Evolutionary conservation across 2,329 filamentous ascomycete genomes (phyloP).

Genomic region (Arthrobotrys iridis): DNA sequence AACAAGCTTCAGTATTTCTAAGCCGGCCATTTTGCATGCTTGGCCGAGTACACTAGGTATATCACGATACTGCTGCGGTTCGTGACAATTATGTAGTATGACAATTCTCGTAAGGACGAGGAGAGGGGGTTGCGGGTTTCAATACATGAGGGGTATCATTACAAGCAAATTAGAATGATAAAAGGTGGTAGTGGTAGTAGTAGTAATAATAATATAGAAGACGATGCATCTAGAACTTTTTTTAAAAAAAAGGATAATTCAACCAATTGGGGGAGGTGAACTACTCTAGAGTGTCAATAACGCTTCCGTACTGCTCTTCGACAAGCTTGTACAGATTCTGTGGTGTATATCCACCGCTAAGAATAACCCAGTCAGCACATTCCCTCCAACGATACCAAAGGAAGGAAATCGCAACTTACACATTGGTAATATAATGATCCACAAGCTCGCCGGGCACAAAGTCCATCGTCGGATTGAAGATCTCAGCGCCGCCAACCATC

Average conservation of each 20-base stretch:
- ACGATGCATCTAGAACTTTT: too few relatives aligned
- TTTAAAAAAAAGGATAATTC: too few relatives aligned
- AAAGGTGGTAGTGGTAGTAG: too few relatives aligned
- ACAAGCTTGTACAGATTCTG: conserved; percentile 51
- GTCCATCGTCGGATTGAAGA: conserved; percentile 47
- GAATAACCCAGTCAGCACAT: neutral
- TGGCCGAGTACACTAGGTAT: neutral
- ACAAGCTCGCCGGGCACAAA: conserved; percentile 49
- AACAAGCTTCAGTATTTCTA: neutral
- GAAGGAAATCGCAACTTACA: conserved; percentile 31
- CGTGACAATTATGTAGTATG: neutral
- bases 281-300: conserved; percentile 31
- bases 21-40: neutral
- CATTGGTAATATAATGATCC: conserved; percentile 52
- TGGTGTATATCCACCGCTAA: conserved; percentile 50
- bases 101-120: neutral
- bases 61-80: neutral
- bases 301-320: conserved; percentile 48
- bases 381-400: neutral
- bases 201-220: too few relatives aligned
- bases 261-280: too few relatives aligned
- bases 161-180: neutral
- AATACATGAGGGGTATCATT: conserved; percentile 29
- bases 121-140: neutral
- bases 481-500: conserved; percentile 45